These are phyloP conservation scores for Floccularia luteovirens DNA, from an alignment of 768 basidiomycete genomes.

Conservation along the genomic window DNA sequence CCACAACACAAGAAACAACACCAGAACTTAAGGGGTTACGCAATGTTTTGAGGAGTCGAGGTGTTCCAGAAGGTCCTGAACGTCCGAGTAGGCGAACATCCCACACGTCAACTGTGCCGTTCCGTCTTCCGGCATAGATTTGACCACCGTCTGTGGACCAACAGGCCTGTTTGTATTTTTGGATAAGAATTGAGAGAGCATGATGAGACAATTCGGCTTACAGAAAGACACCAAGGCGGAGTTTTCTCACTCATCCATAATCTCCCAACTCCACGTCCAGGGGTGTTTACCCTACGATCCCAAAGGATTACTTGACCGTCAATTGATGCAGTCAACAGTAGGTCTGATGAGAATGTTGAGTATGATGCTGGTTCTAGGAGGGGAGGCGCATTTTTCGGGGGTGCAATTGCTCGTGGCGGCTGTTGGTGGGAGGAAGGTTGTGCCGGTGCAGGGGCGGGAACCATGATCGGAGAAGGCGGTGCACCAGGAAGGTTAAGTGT, in stretches of 20 bases:
- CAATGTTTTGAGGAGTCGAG: conserved; percentile 73
- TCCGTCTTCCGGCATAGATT: conserved; percentile 86
- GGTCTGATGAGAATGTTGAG: conserved; percentile 65
- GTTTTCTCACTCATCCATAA: conserved; percentile 89
- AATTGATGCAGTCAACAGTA: conserved; percentile 83
- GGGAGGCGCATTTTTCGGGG: conserved; percentile 73
- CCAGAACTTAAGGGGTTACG: conserved; percentile 86
- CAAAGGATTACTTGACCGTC: conserved; percentile 92
- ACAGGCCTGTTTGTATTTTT: conserved; percentile 55
- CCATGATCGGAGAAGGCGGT: too few relatives aligned
- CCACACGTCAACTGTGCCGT: conserved; percentile 90
- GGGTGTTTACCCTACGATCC: conserved; percentile 69
- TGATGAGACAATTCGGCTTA: conserved; percentile 28
- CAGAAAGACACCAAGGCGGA: conserved; percentile 94
- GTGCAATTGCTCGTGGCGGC: conserved; percentile 30
- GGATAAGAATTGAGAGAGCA: conserved; percentile 1
- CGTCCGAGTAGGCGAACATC: conserved; percentile 80
- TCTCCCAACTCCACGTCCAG: conserved; percentile 70
- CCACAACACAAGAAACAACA: conserved; percentile 84
- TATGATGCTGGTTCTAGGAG: conserved; percentile 57
- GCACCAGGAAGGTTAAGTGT: conserved; percentile 2
- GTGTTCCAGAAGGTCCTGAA: conserved; percentile 53
- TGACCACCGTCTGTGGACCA: conserved; percentile 89
- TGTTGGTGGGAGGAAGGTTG: conserved; percentile 9
- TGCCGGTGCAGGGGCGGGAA: conserved; percentile 5